Base-by-base conservation (phyloP, 345 rosid genomes). In the Moringa oleifera region DNA sequence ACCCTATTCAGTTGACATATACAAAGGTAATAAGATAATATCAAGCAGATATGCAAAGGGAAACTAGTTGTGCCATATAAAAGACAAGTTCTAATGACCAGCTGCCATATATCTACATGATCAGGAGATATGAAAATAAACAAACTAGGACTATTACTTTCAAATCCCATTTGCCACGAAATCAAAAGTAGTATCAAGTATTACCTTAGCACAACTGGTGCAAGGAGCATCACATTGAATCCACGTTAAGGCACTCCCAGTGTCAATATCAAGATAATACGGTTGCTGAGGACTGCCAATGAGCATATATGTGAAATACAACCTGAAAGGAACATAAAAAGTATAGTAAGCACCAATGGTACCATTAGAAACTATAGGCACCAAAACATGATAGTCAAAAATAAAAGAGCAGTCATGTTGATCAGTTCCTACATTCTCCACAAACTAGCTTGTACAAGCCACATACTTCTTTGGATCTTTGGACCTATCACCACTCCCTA, bases 221-320 rank as follows among this genome's bases (percentile, higher is more conserved):
- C 98, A 93, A 50, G 98, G 97, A 53, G 98, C 98, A 63, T 90
- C 98, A 41, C 98, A 93, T 20, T 93, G 98, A 61, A 93, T 75
- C 98, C 98, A 93, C 58, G 97, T 81, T 78, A 93, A 79, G 76
- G 84, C 98, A 77, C 97, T 93, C 59, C 94, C 97, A 45, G 98
- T 90, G 74, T 93, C 98, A 45, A 93, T 68, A 79, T 93, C 98
- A 23, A 93, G 90, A 74, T 70, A 85, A 67, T 86, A 85, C 31
- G 75, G 81, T 57, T 75, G 82, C 62, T 75, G 85, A 28, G 88
- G 91, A 67, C 57, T 84, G 51, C 98, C 98, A 41, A 89, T 74
- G 67, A 77, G 83, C 53, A 89, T 59, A 51, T 81, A 70, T 46
- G 98, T 92, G 75, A 68, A 92, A 70, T 92, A 92, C 62, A 89